Conservation (phyloP, 257 asterid genomes). For the Petunia axillaris region DNA sequence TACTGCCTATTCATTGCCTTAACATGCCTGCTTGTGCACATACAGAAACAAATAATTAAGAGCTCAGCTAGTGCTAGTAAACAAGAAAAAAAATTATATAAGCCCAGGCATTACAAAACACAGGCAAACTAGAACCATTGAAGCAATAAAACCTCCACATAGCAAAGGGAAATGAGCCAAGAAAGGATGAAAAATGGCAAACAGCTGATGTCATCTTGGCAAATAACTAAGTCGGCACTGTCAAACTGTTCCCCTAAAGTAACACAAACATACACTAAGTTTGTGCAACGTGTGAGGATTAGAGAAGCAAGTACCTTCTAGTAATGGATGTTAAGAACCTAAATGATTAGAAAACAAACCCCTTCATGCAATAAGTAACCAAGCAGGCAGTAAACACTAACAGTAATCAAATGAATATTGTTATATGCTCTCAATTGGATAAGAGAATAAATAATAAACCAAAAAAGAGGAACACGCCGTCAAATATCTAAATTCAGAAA, state of each 20-base stretch:
- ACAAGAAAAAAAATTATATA: neutral
- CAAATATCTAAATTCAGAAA: constrained; percentile 1
- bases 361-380: neutral
- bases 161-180: neutral
- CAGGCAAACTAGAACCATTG: neutral
- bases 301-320: constrained; percentile 13
- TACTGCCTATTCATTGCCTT: neutral
- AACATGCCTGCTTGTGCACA: neutral
- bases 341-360: neutral
- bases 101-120: neutral
- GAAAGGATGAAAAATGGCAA: neutral
- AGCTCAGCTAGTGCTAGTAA: neutral
- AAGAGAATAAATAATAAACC: neutral
- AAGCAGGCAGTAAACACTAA: neutral
- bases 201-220: neutral
- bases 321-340: constrained; percentile 12
- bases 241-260: neutral
- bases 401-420: neutral
- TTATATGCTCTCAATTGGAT: neutral
- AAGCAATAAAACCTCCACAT: neutral
- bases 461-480: neutral
- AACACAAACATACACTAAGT: neutral
- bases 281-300: neutral
- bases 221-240: neutral
- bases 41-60: neutral